Conservation (phyloP, 192 early-diverging fungal genomes). For the Entomortierella chlamydospora region DNA sequence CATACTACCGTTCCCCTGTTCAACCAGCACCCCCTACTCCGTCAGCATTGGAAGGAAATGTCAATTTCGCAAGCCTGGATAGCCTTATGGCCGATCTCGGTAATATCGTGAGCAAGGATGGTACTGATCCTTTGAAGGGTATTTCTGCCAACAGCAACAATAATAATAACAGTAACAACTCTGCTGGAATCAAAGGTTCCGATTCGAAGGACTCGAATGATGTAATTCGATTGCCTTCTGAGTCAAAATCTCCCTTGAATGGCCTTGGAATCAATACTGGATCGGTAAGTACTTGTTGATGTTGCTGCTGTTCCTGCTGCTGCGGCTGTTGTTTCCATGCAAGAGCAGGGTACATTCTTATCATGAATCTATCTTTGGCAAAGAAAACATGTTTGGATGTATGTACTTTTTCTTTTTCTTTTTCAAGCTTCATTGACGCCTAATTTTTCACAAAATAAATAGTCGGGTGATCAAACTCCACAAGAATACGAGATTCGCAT, state of each 20-base stretch:
- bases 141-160: constrained; percentile 17
- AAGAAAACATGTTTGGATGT: not conserved
- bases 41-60: constrained; percentile 35
- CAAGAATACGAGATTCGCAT: constrained; percentile 76
- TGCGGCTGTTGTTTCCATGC: too few relatives aligned
- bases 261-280: constrained; percentile 28
- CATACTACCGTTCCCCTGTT: constrained; percentile 38
- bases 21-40: constrained; percentile 34
- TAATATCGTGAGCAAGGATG: constrained; percentile 66
- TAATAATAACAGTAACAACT: too few relatives aligned
- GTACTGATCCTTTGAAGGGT: constrained; percentile 14
- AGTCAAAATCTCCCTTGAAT: constrained; percentile 10
- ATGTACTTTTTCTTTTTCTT: not conserved
- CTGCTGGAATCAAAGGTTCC: not conserved
- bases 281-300: constrained; percentile 1
- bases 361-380: too few relatives aligned
- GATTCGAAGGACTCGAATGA: constrained; percentile 5
- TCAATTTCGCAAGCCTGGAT: constrained; percentile 75
- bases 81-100: constrained; percentile 83
- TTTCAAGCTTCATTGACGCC: too few relatives aligned
- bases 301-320: not conserved
- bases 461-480: not conserved
- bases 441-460: too few relatives aligned
- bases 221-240: constrained; percentile 2
- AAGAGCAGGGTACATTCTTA: too few relatives aligned